Evolutionary conservation across 257 asterid genomes (phyloP), one percentile per base, ranked within the genome.

Genomic region (Solanum microdontum): DNA sequence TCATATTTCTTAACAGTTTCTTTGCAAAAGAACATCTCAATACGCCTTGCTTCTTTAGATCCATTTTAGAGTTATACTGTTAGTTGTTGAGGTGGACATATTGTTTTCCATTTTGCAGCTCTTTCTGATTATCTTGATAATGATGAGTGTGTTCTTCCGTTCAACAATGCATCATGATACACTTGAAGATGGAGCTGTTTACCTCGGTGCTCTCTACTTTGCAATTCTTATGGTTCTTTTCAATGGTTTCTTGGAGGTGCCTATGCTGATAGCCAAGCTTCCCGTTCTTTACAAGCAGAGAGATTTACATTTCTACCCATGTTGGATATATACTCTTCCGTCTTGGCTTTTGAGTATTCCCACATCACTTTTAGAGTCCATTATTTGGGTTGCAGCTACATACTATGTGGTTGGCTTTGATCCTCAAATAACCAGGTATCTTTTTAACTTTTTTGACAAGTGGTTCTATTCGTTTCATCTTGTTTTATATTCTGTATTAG

Each of bases 271-370:
- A 86, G 88, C 93, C 45, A 97, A 94, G 93, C 98, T 97, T 89
- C 98, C 99, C 8, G 93, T 94, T 55, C 92, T 97, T 87, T 97
- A 97, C 92, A 97, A 95, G 93, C 99, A 97, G 60, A 90, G 98
- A 80, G 98, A 97, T 89, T 88, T 95, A 55, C 95, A 76, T 19
- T 94, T 97, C 89, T 97, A 93, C 79, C 99, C 99, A 0, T 93
- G 98, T 87, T 97, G 99, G 99, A 91, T 92, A 69, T 97, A 92
- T 77, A 91, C 99, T 77, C 89, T 97, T 32, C 99, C 99, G 21
- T 91, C 98, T 58, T 95, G 98, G 98, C 88, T 95, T 75, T 91
- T 97, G 92, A 94, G 96, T 87, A 77, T 94, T 79, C 98, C 98
- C 70, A 87, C 93, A 48, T 90, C 99, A 11, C 73, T 97, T 70